Evolutionary conservation across 2,329 filamentous ascomycete species (phyloP).

Genomic region (Pseudonectria buxi): DNA sequence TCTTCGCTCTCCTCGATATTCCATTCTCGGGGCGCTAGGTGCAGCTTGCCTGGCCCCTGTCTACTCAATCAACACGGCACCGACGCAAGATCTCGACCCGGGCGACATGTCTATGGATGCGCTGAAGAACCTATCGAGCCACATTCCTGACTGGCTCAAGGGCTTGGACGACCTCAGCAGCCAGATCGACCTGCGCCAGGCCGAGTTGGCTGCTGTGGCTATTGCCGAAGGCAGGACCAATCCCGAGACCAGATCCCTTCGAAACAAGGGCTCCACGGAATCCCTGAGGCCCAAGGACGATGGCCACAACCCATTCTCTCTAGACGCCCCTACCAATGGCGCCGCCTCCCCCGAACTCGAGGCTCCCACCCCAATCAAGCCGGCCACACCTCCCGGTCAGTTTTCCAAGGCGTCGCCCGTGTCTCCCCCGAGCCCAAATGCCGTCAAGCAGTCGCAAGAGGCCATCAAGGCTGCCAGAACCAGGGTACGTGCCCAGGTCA

Average conservation of each 20-base stretch:
- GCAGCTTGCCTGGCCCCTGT: slow-evolving; percentile 25
- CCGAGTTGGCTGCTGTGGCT: slow-evolving; percentile 48
- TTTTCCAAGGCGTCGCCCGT: slow-evolving; percentile 13
- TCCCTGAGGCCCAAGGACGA: slow-evolving; percentile 46
- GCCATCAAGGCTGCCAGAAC: slow-evolving; percentile 35
- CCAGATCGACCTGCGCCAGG: slow-evolving; percentile 56
- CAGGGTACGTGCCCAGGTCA: slow-evolving; percentile 39
- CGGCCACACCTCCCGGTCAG: slow-evolving; percentile 20
- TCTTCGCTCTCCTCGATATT: slow-evolving; percentile 2
- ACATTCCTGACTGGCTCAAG: slow-evolving; percentile 54
- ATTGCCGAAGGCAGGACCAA: slow-evolving; percentile 17
- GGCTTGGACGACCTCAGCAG: slow-evolving; percentile 53
- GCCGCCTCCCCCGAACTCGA: slow-evolving; percentile 11
- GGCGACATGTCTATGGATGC: slow-evolving; percentile 46
- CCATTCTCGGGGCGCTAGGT: slow-evolving; percentile 23
- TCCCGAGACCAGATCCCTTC: slow-evolving; percentile 34
- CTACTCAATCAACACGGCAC: slow-evolving; percentile 22
- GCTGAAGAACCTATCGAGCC: slow-evolving; percentile 45
- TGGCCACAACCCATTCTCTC: slow-evolving; percentile 19
- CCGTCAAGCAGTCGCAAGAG: slow-evolving; percentile 34
- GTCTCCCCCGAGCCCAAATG: slow-evolving; percentile 15
- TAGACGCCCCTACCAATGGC: slow-evolving; percentile 10
- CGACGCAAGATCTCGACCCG: slow-evolving; percentile 21
- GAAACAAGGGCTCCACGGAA: slow-evolving; percentile 48
- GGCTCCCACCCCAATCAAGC: slow-evolving; percentile 8